Percentiles rank a stretch among this genome's conserved stretches.
phyloP scores from a whole-genome alignment of 2,329 filamentous ascomycete species.

The Fusarium sp. region DNA sequence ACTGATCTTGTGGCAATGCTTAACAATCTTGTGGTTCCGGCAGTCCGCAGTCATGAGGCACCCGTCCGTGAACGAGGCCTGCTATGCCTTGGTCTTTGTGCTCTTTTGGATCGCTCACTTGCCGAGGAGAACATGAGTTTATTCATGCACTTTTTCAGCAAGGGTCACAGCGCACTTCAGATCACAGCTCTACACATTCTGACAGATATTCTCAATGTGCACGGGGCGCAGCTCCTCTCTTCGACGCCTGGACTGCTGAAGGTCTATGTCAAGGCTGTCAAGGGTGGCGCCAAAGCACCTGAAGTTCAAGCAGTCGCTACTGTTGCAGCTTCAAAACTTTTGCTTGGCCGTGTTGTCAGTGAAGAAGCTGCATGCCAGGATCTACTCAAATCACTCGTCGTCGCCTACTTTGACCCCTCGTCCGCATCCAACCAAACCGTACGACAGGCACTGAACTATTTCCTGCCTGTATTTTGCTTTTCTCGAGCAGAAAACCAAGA shows the following conservation, averaged over 20 bases:
- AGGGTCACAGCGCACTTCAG: conserved; percentile 90
- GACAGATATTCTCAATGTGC: conserved; percentile 90
- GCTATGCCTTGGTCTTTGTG: conserved; percentile 89
- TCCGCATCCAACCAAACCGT: conserved; percentile 84
- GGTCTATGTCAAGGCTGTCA: conserved; percentile 85
- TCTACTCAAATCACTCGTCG: conserved; percentile 84
- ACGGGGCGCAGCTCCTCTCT: conserved; percentile 82
- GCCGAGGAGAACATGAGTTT: conserved; percentile 92
- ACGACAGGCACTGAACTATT: conserved; percentile 90
- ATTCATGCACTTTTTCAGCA: conserved; percentile 96
- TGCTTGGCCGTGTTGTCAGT: conserved; percentile 83
- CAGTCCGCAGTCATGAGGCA: conserved; percentile 91
- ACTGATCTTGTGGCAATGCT: conserved; percentile 96
- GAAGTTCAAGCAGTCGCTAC: conserved; percentile 86
- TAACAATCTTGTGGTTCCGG: conserved; percentile 95
- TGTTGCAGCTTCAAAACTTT: conserved; percentile 84
- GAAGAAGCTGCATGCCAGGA: conserved; percentile 75
- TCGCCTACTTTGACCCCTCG: conserved; percentile 90
- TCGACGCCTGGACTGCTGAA: conserved; percentile 79
- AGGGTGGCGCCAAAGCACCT: conserved; percentile 74
- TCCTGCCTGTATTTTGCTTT: conserved; percentile 94
- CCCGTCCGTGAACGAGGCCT: conserved; percentile 92
- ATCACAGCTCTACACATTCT: conserved; percentile 92
- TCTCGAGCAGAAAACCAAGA: conserved; percentile 85
- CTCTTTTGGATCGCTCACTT: conserved; percentile 89